Percentiles rank a stretch among this genome's conserved stretches.
Conservation (phyloP, 768 basidiomycete species). For the Scleroderma bovista region DNA sequence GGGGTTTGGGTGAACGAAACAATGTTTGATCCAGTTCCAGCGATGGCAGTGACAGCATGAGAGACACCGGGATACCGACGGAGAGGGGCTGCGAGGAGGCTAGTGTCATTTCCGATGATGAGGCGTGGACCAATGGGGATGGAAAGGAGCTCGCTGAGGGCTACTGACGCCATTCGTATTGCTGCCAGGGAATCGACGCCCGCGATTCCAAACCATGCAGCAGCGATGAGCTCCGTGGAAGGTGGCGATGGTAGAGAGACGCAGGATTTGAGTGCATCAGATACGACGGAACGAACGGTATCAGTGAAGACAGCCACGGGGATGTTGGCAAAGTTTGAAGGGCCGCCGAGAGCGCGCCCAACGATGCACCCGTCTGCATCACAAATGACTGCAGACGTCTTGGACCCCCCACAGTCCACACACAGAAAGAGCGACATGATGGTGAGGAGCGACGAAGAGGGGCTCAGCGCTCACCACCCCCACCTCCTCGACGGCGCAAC, state of each 20-base stretch:
- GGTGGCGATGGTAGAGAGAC: conserved; percentile 35
- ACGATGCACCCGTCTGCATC: conserved; percentile 53
- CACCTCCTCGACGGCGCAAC: too few species aligned
- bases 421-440: conserved; percentile 68
- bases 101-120: conserved; percentile 73
- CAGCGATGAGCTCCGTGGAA: conserved; percentile 42
- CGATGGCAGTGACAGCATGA: conserved; percentile 68
- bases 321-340: conserved; percentile 84
- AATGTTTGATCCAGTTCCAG: conserved; percentile 77
- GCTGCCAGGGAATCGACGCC: conserved; percentile 74
- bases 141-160: conserved; percentile 51
- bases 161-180: conserved; percentile 46
- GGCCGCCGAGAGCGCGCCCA: conserved; percentile 65
- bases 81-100: conserved; percentile 78
- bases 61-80: conserved; percentile 51
- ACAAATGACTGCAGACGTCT: conserved; percentile 73
- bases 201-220: conserved; percentile 80
- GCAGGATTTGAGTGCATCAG: conserved; percentile 48
- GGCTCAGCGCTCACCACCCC: too few species aligned
- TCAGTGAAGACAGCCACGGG: conserved; percentile 53
- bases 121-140: conserved; percentile 53
- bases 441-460: too few species aligned
- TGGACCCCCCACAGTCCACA: conserved; percentile 86
- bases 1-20: conserved; percentile 52
- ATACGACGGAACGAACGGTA: conserved; percentile 47